Evolutionary conservation across 2,329 filamentous ascomycete genomes (phyloP), one percentile per base, ranked within the genome.

Genomic region (Parastagonospora avenae): DNA sequence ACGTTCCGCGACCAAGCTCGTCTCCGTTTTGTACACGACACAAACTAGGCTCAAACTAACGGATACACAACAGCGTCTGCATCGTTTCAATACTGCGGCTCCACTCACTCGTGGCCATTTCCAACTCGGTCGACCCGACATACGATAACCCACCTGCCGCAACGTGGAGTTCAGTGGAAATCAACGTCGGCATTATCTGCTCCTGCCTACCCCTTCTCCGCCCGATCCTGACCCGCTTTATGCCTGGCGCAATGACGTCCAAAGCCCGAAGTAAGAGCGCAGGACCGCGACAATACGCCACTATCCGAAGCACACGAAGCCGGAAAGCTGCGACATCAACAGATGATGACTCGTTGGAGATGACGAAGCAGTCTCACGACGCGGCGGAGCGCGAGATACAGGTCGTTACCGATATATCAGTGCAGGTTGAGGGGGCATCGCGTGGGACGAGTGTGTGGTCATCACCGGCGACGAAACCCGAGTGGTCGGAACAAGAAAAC

Each of bases 1-100:
- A 44, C 42, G 15, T 44, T 37, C 12, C 32, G 42, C 16, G 9
- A 36, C 19, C n/a, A 35, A 31, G 42, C 16, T 28, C 19, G 27
- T 35, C 16, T 31, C 40, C 28, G 27, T 16, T 7, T 28, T 39
- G 16, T 12, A 27, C 9, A 10, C n/a, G 7, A 4, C 19, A 39
- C 12, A 8, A 8, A 39, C 15, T 24, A n/a, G 15, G 11, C 15
- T 4, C 8, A 16, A 42, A 24, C 40, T 42, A 24, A 24, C 32
- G 27, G 15, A 15, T 43, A 8, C 33, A n/a, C 30, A 33, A 24
- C 48, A 73, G 70, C 52, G 69, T 71, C 27, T 71, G 69, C 52
- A 45, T 73, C 28, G 66, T 72, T 2, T 72, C 68, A 1, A 70
- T 72, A 19, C 59, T 73, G 2, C 67, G 70, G 15, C 56, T 73